Percentiles rank a stretch among this genome's conserved stretches.
Evolutionary conservation across 352 stramenopile species (phyloP).

Genomic region (Globisporangium parvum): DNA sequence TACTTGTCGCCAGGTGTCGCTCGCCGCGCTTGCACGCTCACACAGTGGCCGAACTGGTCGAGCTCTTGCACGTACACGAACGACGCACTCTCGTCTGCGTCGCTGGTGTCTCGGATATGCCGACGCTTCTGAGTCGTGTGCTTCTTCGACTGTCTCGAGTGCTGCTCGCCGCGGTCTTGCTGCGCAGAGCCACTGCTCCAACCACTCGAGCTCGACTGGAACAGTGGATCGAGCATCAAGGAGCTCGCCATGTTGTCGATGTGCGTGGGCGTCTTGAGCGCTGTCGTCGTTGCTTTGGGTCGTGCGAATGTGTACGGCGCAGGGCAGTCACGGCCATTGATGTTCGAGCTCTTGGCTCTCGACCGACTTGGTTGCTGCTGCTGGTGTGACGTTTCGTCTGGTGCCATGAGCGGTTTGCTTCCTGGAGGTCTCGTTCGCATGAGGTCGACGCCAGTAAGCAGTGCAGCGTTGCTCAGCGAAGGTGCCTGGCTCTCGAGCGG

Average conservation of each 20-base stretch:
- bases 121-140: too few species aligned
- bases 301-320: conserved; percentile 44
- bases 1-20: conserved; percentile 32
- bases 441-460: conserved; percentile 24
- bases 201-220: conserved; percentile 21
- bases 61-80: conserved; percentile 40
- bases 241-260: conserved; percentile 9
- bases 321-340: neutral
- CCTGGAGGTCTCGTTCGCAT: conserved; percentile 24
- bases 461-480: neutral
- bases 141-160: too few species aligned
- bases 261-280: neutral
- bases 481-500: neutral
- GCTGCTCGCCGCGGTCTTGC: neutral
- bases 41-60: conserved; percentile 37
- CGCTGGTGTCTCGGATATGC: neutral
- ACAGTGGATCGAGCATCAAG: conserved; percentile 69
- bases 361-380: too few species aligned
- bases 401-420: conserved; percentile 9
- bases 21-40: conserved; percentile 36
- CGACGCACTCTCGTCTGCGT: conserved; percentile 1
- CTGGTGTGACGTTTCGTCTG: too few species aligned
- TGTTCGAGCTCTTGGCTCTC: neutral
- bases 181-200: neutral
- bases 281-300: conserved; percentile 26